Evolutionary conservation across 495 filamentous ascomycete species (phyloP).

Genomic region (Annulohypoxylon bovei): DNA sequence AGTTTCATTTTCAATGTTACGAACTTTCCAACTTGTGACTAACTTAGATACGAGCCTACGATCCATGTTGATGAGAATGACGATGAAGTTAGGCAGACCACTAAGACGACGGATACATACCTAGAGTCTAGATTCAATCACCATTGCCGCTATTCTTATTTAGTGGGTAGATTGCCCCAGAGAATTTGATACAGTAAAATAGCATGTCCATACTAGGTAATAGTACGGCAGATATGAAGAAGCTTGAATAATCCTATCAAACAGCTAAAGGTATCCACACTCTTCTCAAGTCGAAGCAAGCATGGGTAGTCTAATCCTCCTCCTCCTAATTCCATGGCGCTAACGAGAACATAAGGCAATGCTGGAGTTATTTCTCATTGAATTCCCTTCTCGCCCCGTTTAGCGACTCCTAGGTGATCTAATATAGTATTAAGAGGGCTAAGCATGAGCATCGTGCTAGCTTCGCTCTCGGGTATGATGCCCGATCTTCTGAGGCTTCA

Average conservation of each 20-base stretch:
- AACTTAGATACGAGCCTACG: conserved; percentile 1
- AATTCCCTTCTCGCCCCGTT: background rate
- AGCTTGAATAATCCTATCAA: background rate
- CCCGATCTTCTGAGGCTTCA: background rate
- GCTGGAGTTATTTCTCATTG: background rate
- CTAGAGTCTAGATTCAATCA: background rate
- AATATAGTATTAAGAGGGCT: background rate
- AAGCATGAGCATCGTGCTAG: background rate
- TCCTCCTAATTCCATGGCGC: background rate
- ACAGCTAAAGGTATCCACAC: background rate
- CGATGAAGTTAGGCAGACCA: background rate
- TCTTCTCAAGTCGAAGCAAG: background rate
- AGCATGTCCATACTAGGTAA: too few species aligned
- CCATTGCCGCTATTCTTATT: too few species aligned
- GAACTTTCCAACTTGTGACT: background rate
- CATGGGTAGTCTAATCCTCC: background rate
- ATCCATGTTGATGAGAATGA: background rate
- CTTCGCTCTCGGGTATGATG: background rate
- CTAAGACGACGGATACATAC: background rate
- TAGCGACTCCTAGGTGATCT: background rate
- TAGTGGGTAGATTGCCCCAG: too few species aligned
- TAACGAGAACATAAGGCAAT: background rate
- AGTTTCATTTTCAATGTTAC: background rate
- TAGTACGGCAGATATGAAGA: too few species aligned
- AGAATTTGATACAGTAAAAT: too few species aligned